These are phyloP conservation scores for Triticum turgidum DNA, from an alignment of 176 grass and related monocot species.

Conservation along the genomic window DNA sequence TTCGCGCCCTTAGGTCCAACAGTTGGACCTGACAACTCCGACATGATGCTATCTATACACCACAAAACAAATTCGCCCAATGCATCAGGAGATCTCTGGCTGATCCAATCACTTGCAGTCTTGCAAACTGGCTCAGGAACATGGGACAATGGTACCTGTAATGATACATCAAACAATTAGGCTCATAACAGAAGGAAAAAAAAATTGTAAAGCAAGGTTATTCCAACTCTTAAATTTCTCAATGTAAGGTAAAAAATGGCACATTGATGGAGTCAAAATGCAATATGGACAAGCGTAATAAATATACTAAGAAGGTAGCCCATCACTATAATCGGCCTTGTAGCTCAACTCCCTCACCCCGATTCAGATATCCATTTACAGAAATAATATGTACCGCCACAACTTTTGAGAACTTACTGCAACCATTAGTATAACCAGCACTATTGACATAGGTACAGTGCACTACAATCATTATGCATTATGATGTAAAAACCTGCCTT, in stretches of 20 bases:
- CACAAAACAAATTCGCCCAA: slow-evolving; percentile 84
- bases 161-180: slow-evolving; percentile 36
- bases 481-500: not conserved
- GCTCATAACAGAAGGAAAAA: not conserved
- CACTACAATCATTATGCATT: not conserved
- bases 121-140: slow-evolving; percentile 84
- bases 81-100: slow-evolving; percentile 65
- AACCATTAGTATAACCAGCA: not conserved
- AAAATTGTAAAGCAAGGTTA: not conserved
- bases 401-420: not conserved
- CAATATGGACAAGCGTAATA: no score
- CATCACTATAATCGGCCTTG: not conserved
- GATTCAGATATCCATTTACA: not conserved
- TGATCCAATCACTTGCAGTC: slow-evolving; percentile 72
- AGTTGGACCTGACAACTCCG: slow-evolving; percentile 65
- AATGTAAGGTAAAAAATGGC: not conserved
- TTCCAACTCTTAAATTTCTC: not conserved
- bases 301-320: no score
- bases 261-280: no score
- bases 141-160: slow-evolving; percentile 73
- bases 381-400: not conserved
- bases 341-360: not conserved
- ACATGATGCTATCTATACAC: slow-evolving; percentile 86
- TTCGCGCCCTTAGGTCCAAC: slow-evolving; percentile 66
- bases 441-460: not conserved